Evolutionary conservation across 2,329 filamentous ascomycete species (phyloP).

Genomic region (Epicoccum nigrum): DNA sequence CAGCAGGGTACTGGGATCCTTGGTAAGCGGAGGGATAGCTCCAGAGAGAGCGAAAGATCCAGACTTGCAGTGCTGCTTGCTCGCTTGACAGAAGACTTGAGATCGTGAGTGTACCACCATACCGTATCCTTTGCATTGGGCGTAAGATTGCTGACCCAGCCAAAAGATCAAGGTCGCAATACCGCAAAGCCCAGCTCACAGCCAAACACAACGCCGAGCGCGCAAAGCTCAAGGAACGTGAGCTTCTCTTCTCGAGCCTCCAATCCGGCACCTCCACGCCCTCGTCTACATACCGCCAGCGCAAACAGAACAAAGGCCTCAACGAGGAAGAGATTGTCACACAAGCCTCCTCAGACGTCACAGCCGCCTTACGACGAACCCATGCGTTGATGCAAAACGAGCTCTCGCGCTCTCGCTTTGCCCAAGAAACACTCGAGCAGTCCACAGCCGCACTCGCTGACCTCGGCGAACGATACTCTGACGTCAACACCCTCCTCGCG

Average conservation of each 20-base stretch:
- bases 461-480: slow-evolving; percentile 80
- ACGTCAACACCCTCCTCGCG: slow-evolving; percentile 76
- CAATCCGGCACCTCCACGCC: slow-evolving; percentile 50
- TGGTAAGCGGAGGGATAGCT: slow-evolving; percentile 54
- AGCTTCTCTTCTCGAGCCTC: slow-evolving; percentile 73
- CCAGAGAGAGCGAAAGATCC: slow-evolving; percentile 66
- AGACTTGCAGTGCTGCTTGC: slow-evolving; percentile 70
- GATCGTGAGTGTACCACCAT: slow-evolving; percentile 71
- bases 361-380: slow-evolving; percentile 79
- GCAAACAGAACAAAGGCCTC: slow-evolving; percentile 56
- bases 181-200: slow-evolving; percentile 80
- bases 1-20: slow-evolving; percentile 42
- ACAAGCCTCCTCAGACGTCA: slow-evolving; percentile 82
- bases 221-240: slow-evolving; percentile 77
- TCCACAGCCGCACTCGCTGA: slow-evolving; percentile 82
- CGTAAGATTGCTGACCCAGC: no score
- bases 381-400: slow-evolving; percentile 86
- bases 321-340: slow-evolving; percentile 75
- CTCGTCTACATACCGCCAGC: slow-evolving; percentile 45
- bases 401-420: slow-evolving; percentile 85
- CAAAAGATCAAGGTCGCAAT: slow-evolving; percentile 65
- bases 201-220: slow-evolving; percentile 76
- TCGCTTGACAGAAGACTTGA: slow-evolving; percentile 72
- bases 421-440: slow-evolving; percentile 84
- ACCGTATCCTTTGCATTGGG: background rate